Base-by-base conservation (phyloP, 495 filamentous ascomycete genomes). In the Clohesyomyces aquaticus region DNA sequence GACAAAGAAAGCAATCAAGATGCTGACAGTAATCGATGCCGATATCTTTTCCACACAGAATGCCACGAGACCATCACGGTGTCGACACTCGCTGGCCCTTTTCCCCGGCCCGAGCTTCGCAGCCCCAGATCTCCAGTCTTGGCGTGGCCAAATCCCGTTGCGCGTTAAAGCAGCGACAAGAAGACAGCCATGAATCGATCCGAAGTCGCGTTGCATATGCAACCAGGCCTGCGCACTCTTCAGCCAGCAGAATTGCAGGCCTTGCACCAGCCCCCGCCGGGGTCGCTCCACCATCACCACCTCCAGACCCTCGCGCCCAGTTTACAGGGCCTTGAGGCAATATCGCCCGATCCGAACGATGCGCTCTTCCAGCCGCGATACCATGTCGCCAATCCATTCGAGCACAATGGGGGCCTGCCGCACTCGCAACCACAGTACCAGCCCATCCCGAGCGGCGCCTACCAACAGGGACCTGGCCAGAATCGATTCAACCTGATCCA, bases 341-440 rank as follows among this genome's bases (percentile, higher is more conserved):
- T 61, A 22, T 41, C 49, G 4, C 35, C 46, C 10, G 57, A 57
- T 16, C 12, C 61, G 22, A 56, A 26, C 28, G 53, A 51, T 19
- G 32, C 53, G 32, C 28, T 68, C 53, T 68, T 68, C 59, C 65
- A 63, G 53, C 65, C 58, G 43, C 59, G 63, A 47, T 66, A 60
- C 47, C 65, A 61, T 14, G 43, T 53, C 16, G 47, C 54, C 43
- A 35, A 60, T 28, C 59, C 51, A 19, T 64, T 64, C 25, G 35
- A 65, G 4, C 55, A 59, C n/a, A 45, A 59, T 43, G 46, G 27
- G 2, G 47, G 41, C 8, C 32, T 61, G 4, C 66, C 45, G 46
- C 52, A 58, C 19, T 9, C 35, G 23, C 59, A 61, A 22, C 19
- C 51, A 21, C 56, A 49, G 28, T 65, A 59, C 43, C 63, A 59